Evolutionary conservation across 768 basidiomycete genomes (phyloP), one percentile per base, ranked within the genome.

Genomic region (Mycena crocata): DNA sequence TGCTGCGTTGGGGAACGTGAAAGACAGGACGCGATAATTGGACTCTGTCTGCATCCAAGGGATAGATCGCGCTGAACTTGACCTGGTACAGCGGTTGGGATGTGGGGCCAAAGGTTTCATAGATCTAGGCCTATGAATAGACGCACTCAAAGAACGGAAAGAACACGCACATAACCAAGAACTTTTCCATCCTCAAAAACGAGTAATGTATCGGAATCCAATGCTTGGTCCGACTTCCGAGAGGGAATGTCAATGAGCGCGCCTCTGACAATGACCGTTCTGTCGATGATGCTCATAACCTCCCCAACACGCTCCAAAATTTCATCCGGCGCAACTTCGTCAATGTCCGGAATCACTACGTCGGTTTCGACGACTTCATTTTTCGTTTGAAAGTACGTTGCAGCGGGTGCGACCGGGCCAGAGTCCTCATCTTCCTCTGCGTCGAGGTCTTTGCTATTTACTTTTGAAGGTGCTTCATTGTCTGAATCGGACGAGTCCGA

Each of bases 51-150:
- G 80, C 74, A 73, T 93, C 84, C 46, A 93, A 76, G 6, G 92
- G 87, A 71, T 89, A 90, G 4, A 83, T 75, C 37, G 88, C 81
- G 70, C 85, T 91, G 78, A 96, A 94, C 73, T 90, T 90, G 68
- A 98, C 84, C 71, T 95, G 92, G 75, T 99, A 99, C 62, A 97
- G 81, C 8, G 97, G 97, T 64, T 93, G 91, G 23, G 87, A 85
- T 12, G 96, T 94, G 3, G 97, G 95, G 13, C 97, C 97, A 78
- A 99, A 99, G 0, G 96, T 98, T 80, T 99, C 97, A 75, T 92
- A 93, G 57, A 98, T 84, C 94, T 96, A 54, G 34, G 54, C 64
- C 42, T 37, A 35, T n/a, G 17, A 19, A 56, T 28, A 49, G 59
- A 60, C 48, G 48, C 37, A 34, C 45, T 64, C 34, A 57, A 31